Evolutionary conservation across 495 filamentous ascomycete genomes (phyloP).

Genomic region (Aspergillus avenaceus): DNA sequence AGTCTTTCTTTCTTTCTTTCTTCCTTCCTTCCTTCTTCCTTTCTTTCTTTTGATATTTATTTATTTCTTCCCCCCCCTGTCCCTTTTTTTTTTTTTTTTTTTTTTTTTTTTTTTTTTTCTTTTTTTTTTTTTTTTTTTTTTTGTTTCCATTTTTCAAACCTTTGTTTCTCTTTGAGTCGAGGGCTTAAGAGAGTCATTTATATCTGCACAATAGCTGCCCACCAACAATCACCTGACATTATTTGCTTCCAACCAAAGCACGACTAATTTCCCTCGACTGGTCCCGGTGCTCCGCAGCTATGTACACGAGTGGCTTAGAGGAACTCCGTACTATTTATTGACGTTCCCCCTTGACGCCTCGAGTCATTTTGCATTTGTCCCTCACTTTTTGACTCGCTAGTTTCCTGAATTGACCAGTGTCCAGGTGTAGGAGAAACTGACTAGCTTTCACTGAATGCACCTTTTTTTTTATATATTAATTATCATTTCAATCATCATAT

Average conservation of each 20-base stretch:
- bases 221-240: neutral
- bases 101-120: neutral
- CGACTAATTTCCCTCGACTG: neutral
- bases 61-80: too few species aligned
- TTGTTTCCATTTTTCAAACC: neutral
- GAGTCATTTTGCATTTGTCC: neutral
- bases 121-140: neutral
- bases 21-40: neutral
- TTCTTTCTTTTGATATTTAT: too few species aligned
- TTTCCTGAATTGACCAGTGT: neutral
- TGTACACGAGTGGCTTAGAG: slow-evolving; percentile 1
- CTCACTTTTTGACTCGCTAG: slow-evolving; percentile 2
- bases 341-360: slow-evolving; percentile 3
- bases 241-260: neutral
- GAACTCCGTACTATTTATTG: slow-evolving; percentile 4
- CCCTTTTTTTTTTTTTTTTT: neutral
- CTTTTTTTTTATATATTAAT: too few species aligned
- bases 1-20: neutral
- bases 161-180: too few species aligned
- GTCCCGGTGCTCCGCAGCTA: neutral
- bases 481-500: too few species aligned
- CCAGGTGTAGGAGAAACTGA: neutral
- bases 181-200: neutral
- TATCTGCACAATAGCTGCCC: neutral
- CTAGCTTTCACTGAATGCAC: too few species aligned